These are phyloP conservation scores for Didymella pomorum DNA, from an alignment of 2,329 filamentous ascomycete genomes.

Conservation along the genomic window DNA sequence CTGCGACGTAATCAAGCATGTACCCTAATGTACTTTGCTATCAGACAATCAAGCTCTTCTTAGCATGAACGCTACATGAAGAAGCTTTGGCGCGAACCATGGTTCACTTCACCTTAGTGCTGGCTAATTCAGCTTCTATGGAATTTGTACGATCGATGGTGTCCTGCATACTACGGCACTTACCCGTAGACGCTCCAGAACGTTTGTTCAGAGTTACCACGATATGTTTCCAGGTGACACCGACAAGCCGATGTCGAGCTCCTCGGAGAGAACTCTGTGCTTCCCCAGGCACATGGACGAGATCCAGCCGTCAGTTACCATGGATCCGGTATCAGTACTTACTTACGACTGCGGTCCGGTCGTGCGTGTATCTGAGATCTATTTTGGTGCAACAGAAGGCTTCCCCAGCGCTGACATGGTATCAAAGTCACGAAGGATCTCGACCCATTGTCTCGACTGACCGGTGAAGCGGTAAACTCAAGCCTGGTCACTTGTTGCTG, in stretches of 20 bases:
- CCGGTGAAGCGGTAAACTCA: conserved; percentile 1
- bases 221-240: neutral
- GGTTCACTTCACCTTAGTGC: neutral
- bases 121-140: neutral
- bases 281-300: neutral
- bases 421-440: neutral
- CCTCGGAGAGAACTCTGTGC: neutral
- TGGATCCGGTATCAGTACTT: neutral
- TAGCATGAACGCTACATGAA: neutral
- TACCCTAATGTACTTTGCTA: neutral
- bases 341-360: neutral
- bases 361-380: neutral
- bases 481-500: neutral
- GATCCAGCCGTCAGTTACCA: neutral
- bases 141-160: neutral
- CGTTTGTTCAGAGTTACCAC: neutral
- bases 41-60: neutral
- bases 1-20: neutral
- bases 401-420: neutral
- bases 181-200: neutral
- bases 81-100: neutral
- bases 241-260: neutral
- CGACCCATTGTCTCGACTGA: neutral
- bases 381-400: neutral
- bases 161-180: neutral